Percentiles rank a stretch among this genome's conserved stretches.
Evolutionary conservation across 805 yeast species (phyloP).

Genomic region (Monosporozyma unispora): DNA sequence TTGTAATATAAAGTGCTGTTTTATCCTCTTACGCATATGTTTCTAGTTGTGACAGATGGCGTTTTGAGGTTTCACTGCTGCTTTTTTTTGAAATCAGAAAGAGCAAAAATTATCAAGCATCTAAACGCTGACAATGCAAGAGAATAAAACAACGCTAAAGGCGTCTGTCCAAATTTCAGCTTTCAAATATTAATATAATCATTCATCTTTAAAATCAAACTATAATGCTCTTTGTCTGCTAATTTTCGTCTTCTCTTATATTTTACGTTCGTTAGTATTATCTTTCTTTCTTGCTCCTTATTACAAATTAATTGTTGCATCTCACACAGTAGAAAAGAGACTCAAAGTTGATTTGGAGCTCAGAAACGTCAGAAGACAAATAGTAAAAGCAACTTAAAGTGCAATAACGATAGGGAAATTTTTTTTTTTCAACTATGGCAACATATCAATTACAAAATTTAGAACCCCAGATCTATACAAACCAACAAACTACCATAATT

Average conservation of each 20-base stretch:
- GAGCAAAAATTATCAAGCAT: not conserved
- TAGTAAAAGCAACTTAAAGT: too few species aligned
- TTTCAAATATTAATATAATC: not conserved
- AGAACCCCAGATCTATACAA: not conserved
- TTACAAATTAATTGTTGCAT: too few species aligned
- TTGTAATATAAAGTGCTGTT: not conserved
- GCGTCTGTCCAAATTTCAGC: not conserved
- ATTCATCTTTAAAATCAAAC: not conserved
- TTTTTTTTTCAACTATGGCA: not conserved
- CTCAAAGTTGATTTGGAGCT: too few species aligned
- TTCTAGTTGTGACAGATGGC: not conserved
- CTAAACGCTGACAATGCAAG: not conserved
- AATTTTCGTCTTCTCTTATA: too few species aligned
- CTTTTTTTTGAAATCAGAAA: not conserved
- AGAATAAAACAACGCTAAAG: not conserved
- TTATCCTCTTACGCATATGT: not conserved
- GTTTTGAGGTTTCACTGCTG: not conserved
- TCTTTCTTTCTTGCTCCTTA: too few species aligned
- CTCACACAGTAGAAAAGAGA: too few species aligned
- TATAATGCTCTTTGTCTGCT: not conserved
- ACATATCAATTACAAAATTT: not conserved
- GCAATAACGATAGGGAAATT: too few species aligned
- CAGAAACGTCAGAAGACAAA: too few species aligned
- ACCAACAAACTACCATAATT: slow-evolving; percentile 5
- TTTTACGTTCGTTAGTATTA: too few species aligned